Base-by-base conservation (phyloP, 2,329 filamentous ascomycete species). In the Colletotrichum phormii region DNA sequence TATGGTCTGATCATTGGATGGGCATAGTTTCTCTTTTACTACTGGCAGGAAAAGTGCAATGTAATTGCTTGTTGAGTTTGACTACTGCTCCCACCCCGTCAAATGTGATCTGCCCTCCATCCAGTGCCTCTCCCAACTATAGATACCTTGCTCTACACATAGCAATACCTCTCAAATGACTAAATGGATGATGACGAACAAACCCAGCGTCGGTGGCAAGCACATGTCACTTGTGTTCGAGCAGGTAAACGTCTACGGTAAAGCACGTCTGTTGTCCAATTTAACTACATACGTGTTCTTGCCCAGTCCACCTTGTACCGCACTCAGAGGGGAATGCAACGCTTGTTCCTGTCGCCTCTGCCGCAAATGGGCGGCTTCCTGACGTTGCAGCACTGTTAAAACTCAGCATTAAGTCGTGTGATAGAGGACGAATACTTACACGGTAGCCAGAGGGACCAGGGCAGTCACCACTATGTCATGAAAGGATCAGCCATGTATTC, bases 1-100 rank as follows among this genome's bases (percentile, higher is more conserved):
- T 58, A 72, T 73, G 71, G 71, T 73, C 71, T 73, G 71, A 72
- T 73, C 71, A 72, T 73, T 72, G 67, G 71, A 73, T 73, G 71
- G 71, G 71, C 71, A 71, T 71, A 71, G 71, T 73, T 73, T 72
- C 58, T 73, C 58, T 73, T 73, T 71, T 67, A 71, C 71, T 73
- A 71, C 71, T 73, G 71, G 71, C 71, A 71, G 71, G 71, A 73
- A 73, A 73, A 73, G 55, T 71, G 71, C 71, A 72, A 59, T 67
- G 59, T 63, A 63, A 71, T 74, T 74, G 72, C 68, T 72, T 61
- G 53, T 49, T 67, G 51, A 68, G 57, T 24, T 29, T 35, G n/a
- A n/a, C 22, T 49, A n/a, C 33, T 37, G 33, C 61, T 35, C 31
- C 18, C 24, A 11, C 13, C 29, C 18, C 15, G 24, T 55, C 26